Evolutionary conservation across 2,329 filamentous ascomycete species (phyloP).

Genomic region (Exophiala sideris): DNA sequence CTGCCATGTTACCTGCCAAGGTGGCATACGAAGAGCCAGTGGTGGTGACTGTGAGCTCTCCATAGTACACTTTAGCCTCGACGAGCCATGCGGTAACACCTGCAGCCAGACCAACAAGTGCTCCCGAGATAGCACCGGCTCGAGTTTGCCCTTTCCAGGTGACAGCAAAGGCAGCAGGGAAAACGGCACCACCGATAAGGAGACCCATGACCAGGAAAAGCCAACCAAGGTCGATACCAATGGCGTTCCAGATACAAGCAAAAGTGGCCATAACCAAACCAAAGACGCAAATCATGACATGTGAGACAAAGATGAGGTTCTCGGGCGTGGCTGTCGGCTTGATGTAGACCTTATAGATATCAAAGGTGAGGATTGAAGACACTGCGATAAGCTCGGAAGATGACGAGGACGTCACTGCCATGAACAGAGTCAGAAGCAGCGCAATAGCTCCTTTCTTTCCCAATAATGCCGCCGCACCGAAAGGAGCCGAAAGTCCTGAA

Average conservation of each 20-base stretch:
- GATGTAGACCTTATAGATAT: conserved; percentile 82
- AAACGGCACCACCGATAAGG: conserved; percentile 77
- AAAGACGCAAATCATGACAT: conserved; percentile 68
- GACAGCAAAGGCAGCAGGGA: conserved; percentile 77
- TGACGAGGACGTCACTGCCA: conserved; percentile 81
- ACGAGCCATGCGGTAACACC: conserved; percentile 78
- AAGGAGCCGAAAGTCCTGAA: conserved; percentile 25
- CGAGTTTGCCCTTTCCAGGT: conserved; percentile 76
- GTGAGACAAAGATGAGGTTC: conserved; percentile 73
- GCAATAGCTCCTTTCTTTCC: conserved; percentile 74
- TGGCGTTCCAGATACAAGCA: conserved; percentile 68
- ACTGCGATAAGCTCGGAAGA: conserved; percentile 82
- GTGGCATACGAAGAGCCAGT: conserved; percentile 64
- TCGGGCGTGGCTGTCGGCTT: conserved; percentile 71
- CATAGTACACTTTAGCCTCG: conserved; percentile 66
- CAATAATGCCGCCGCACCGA: conserved; percentile 72
- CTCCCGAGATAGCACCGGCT: conserved; percentile 67
- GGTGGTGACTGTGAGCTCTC: conserved; percentile 64
- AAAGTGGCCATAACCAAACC: conserved; percentile 75
- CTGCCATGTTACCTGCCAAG: conserved; percentile 67
- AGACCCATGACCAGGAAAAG: conserved; percentile 86
- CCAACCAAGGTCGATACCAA: conserved; percentile 72
- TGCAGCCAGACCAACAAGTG: conserved; percentile 64
- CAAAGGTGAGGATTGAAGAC: conserved; percentile 81
- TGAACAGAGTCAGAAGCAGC: conserved; percentile 76